Evolutionary conservation across 1,284 basidiomycete species (phyloP).

Genomic region (Ganoderma resinaceum): DNA sequence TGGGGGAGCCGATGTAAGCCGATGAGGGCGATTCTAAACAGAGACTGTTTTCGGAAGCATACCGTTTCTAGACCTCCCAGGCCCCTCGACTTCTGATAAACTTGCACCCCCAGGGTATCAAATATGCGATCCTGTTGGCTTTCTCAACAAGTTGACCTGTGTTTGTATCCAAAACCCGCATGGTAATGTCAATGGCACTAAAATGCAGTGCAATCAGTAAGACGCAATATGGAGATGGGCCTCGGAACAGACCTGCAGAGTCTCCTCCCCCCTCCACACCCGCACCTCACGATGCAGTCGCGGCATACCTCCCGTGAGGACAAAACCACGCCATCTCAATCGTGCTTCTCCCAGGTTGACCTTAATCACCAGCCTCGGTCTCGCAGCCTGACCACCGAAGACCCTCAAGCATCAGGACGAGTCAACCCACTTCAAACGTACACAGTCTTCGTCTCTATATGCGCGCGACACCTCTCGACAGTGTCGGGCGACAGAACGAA

Average conservation of each 20-base stretch:
- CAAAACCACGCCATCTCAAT: too few species aligned
- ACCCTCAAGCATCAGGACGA: background rate
- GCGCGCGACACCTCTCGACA: background rate
- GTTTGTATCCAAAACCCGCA: background rate
- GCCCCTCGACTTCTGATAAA: background rate
- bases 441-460: background rate
- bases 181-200: background rate
- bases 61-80: background rate
- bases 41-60: background rate
- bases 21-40: too few species aligned
- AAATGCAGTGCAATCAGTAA: background rate
- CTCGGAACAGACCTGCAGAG: too few species aligned
- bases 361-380: too few species aligned
- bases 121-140: background rate
- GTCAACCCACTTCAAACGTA: constrained; percentile 11
- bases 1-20: too few species aligned
- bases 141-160: too few species aligned
- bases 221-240: background rate
- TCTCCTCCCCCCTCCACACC: too few species aligned
- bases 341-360: too few species aligned
- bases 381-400: too few species aligned
- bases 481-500: background rate
- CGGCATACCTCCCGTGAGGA: too few species aligned
- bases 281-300: too few species aligned
- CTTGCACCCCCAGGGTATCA: background rate